Conservation (phyloP, 495 filamentous ascomycete species). For the Clavariopsis aquatica region DNA sequence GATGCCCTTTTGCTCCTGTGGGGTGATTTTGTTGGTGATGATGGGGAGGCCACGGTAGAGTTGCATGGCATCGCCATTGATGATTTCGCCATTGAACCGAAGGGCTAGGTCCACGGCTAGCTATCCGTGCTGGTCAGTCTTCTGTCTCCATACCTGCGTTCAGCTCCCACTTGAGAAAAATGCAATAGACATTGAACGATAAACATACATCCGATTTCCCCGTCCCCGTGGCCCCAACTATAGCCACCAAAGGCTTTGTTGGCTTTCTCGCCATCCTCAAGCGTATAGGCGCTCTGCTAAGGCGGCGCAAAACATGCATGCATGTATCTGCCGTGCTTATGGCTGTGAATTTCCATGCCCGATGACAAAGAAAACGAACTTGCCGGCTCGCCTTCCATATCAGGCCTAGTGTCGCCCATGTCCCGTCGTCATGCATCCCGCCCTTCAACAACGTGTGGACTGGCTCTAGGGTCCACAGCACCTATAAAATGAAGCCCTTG, state of each 20-base stretch:
- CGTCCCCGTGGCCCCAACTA: conserved; percentile 91
- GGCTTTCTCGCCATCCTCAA: conserved; percentile 29
- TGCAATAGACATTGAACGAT: conserved; percentile 17
- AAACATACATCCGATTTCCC: conserved; percentile 88
- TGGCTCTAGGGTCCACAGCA: background rate
- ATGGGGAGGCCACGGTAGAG: conserved; percentile 91
- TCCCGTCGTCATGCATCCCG: conserved; percentile 3
- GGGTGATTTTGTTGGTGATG: conserved; percentile 89
- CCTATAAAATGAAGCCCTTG: conserved; percentile 25
- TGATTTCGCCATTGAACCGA: conserved; percentile 86
- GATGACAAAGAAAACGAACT: conserved; percentile 1
- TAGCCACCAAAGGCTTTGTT: conserved; percentile 66
- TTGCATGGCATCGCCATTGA: conserved; percentile 99
- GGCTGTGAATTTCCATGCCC: background rate
- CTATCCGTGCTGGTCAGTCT: conserved; percentile 54
- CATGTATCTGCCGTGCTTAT: no score
- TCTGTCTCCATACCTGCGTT: background rate
- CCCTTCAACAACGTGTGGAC: background rate
- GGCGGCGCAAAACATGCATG: conserved; percentile 30
- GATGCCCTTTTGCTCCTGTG: conserved; percentile 73
- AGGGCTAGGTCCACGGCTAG: conserved; percentile 87
- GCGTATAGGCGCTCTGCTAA: conserved; percentile 2
- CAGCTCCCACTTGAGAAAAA: background rate
- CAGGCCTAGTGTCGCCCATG: conserved; percentile 4
- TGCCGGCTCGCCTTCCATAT: conserved; percentile 16